Evolutionary conservation across 148 eudicot species (phyloP).

Genomic region (Silene latifolia): DNA sequence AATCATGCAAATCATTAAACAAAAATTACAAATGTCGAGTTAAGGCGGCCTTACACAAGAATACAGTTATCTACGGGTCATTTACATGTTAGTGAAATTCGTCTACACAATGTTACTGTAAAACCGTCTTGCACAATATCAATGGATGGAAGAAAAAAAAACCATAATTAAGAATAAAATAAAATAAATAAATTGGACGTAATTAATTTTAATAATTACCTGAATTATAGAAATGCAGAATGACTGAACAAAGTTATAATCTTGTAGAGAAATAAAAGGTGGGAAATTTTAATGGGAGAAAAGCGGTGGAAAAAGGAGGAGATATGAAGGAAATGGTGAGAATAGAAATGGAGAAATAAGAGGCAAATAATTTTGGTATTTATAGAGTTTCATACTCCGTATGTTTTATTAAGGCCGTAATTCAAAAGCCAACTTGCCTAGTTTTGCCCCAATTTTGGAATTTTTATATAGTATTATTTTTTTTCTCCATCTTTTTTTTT

Average conservation of each 20-base stretch:
- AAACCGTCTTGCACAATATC: no score
- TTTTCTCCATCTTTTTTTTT: no score
- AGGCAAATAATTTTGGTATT: constrained; percentile 3
- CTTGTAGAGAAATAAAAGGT: not conserved
- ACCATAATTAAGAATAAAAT: not conserved
- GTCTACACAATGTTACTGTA: no score
- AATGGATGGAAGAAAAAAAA: no score
- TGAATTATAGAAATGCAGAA: constrained; percentile 17
- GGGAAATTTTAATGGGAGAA: not conserved
- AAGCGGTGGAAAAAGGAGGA: not conserved
- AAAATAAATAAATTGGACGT: not conserved
- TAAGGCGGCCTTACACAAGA: no score
- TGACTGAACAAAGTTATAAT: not conserved
- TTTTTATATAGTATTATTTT: no score
- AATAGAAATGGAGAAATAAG: not conserved
- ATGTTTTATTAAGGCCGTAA: constrained; percentile 8
- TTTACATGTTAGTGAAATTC: no score
- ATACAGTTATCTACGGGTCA: no score
- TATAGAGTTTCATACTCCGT: constrained; percentile 24
- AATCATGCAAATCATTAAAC: no score
- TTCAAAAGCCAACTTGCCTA: constrained; percentile 11
- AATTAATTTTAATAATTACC: constrained; percentile 18
- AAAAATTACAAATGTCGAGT: no score
- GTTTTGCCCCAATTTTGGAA: not conserved
- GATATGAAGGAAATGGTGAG: not conserved